Conservation (phyloP, 805 yeast species). For the Candida coquimbonensis region DNA sequence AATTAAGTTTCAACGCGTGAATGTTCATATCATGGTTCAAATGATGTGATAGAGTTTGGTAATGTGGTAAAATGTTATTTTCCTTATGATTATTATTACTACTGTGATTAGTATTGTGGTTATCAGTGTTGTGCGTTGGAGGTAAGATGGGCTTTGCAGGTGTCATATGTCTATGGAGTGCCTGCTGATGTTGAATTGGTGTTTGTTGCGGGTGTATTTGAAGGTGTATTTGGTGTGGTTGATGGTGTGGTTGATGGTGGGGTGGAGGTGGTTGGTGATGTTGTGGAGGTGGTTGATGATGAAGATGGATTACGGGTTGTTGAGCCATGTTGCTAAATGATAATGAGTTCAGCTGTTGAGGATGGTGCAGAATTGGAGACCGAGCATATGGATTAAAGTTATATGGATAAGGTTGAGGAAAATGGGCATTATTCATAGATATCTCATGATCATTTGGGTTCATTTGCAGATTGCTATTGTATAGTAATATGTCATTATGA, state of each 20-base stretch:
- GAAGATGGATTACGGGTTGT: constrained; percentile 1
- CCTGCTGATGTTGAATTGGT: neutral
- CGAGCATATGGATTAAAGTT: neutral
- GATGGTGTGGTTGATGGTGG: neutral
- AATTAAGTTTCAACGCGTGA: neutral
- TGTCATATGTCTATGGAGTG: neutral
- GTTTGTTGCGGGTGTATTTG: neutral
- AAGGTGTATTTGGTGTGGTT: neutral
- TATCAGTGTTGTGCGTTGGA: neutral
- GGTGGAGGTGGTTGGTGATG: neutral
- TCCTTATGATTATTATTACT: neutral
- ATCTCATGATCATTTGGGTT: neutral
- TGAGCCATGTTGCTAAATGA: neutral
- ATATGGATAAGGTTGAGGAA: neutral
- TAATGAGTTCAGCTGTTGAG: neutral
- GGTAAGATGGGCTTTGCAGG: neutral
- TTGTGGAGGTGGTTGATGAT: neutral
- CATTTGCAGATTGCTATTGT: neutral
- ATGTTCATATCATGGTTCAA: neutral
- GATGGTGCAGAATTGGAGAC: neutral
- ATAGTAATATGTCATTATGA: neutral
- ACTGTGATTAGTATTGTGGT: neutral
- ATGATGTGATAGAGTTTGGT: neutral
- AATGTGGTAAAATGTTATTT: neutral
- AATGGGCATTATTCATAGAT: neutral